Conservation (phyloP, 352 stramenopile genomes). For the Phytopythium boreale region DNA sequence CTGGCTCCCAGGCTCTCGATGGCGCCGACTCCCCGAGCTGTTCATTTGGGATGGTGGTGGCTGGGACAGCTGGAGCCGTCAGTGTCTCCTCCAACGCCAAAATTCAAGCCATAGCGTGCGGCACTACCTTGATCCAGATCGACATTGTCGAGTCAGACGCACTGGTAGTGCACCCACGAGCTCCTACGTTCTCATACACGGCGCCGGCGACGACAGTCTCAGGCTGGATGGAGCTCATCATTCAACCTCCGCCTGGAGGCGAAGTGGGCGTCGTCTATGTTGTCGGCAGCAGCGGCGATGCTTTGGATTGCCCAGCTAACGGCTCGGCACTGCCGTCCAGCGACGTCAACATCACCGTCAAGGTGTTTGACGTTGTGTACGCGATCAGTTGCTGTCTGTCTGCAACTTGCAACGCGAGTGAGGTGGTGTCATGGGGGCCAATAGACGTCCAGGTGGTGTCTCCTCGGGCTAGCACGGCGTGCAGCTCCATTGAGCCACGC, state of each 20-base stretch:
- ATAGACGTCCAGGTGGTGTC: constrained; percentile 24
- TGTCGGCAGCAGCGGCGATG: constrained; percentile 13
- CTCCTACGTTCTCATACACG: constrained; percentile 30
- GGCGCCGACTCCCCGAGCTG: constrained; percentile 32
- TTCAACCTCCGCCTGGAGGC: constrained; percentile 13
- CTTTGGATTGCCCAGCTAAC: constrained; percentile 8
- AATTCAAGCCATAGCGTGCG: constrained; percentile 47
- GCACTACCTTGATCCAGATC: constrained; percentile 27
- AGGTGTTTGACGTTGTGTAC: constrained; percentile 42
- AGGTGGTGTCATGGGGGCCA: constrained; percentile 23
- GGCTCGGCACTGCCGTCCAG: constrained; percentile 7
- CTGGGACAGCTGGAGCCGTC: constrained; percentile 13
- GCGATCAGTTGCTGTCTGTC: constrained; percentile 50
- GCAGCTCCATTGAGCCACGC: constrained; percentile 29
- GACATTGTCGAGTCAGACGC: constrained; percentile 18
- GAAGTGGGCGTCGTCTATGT: constrained; percentile 17
- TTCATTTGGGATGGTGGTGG: constrained; percentile 26
- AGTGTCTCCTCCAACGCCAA: constrained; percentile 32
- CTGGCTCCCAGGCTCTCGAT: neutral
- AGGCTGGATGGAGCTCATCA: constrained; percentile 42
- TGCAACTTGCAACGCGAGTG: constrained; percentile 23
- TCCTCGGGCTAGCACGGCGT: constrained; percentile 25
- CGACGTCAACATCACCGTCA: constrained; percentile 17
- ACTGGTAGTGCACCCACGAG: constrained; percentile 33
- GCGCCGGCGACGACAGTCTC: constrained; percentile 37